Conservation (phyloP, 1,139 yeast species). For the Taphrina betulina region DNA sequence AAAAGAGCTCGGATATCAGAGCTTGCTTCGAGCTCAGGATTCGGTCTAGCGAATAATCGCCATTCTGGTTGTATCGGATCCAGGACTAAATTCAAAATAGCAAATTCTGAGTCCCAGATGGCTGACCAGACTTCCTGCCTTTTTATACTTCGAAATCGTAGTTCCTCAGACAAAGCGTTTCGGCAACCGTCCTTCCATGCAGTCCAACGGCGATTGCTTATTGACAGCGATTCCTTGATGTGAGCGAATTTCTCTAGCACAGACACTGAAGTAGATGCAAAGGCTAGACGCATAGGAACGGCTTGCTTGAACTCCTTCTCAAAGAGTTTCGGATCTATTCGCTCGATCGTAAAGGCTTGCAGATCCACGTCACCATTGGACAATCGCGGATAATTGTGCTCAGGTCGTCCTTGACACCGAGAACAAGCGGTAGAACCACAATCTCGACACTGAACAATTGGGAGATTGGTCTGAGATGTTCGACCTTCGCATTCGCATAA, state of each 20-base stretch:
- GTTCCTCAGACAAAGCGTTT: slow-evolving; percentile 18
- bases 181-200: slow-evolving; percentile 17
- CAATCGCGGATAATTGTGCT: slow-evolving; percentile 24
- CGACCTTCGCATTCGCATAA: slow-evolving; percentile 34
- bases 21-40: slow-evolving; percentile 3
- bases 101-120: slow-evolving; percentile 21
- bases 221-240: neutral
- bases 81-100: slow-evolving; percentile 20
- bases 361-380: slow-evolving; percentile 13
- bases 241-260: neutral
- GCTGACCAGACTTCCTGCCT: slow-evolving; percentile 34
- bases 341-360: neutral
- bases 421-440: slow-evolving; percentile 30
- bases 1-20: slow-evolving; percentile 22
- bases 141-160: slow-evolving; percentile 28
- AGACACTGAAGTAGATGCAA: neutral
- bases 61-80: slow-evolving; percentile 24
- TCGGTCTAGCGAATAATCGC: slow-evolving; percentile 29
- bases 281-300: slow-evolving; percentile 32
- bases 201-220: neutral
- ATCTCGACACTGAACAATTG: slow-evolving; percentile 24
- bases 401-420: slow-evolving; percentile 31
- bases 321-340: slow-evolving; percentile 21
- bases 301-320: slow-evolving; percentile 30
- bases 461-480: neutral